Conservation (phyloP, 805 yeast species). For the Starmera caribaea region DNA sequence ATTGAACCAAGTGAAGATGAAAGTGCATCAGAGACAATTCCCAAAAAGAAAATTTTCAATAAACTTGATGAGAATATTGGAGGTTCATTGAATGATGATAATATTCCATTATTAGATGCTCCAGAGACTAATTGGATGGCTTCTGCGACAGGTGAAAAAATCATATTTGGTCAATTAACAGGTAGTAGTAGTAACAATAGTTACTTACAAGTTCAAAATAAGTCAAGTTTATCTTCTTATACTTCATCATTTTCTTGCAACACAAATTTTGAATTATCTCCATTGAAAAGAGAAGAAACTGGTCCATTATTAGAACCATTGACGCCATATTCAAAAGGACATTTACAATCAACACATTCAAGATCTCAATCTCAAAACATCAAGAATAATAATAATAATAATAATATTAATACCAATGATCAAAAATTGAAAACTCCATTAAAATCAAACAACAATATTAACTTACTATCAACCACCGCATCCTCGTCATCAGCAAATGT, state of each 20-base stretch:
- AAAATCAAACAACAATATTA: constrained; percentile 8
- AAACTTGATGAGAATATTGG: constrained; percentile 5
- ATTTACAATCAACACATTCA: background rate
- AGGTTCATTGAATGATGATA: constrained; percentile 11
- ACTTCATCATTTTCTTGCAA: constrained; percentile 61
- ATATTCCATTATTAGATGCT: constrained; percentile 28
- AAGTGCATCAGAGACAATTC: constrained; percentile 4
- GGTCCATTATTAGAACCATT: constrained; percentile 61
- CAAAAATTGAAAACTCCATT: constrained; percentile 33
- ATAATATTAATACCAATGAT: constrained; percentile 9
- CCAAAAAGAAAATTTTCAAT: constrained; percentile 14
- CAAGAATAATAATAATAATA: background rate
- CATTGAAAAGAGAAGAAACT: constrained; percentile 45
- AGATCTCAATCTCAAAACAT: background rate
- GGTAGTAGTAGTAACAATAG: constrained; percentile 6
- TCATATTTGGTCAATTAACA: constrained; percentile 20
- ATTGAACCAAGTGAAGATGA: constrained; percentile 9
- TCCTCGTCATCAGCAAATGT: constrained; percentile 9
- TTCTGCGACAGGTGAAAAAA: constrained; percentile 29
- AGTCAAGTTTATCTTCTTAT: constrained; percentile 27
- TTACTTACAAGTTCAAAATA: constrained; percentile 5
- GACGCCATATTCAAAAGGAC: constrained; percentile 34
- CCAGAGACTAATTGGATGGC: constrained; percentile 32
- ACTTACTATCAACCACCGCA: constrained; percentile 2
- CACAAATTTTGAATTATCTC: constrained; percentile 55